Evolutionary conservation across 345 rosid species (phyloP), one percentile per base, ranked within the genome.

Genomic region (Lagerstroemia speciosa): DNA sequence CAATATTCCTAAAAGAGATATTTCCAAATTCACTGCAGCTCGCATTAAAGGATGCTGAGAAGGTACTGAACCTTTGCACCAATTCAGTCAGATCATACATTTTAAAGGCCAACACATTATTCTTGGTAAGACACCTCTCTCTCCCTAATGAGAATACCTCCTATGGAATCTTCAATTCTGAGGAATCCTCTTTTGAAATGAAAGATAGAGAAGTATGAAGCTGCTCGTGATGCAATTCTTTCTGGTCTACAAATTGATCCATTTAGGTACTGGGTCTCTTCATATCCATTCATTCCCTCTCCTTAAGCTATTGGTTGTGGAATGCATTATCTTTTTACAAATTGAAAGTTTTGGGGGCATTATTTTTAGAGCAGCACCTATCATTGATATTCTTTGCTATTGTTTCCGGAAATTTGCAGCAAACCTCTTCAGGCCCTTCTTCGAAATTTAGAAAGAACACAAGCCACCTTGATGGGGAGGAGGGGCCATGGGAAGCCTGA

Each of bases 231-330:
- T 58, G 78, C 79, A 76, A 74, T 91, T 75, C 83, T 89, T 67
- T 86, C 91, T 55, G 99, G 99, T 65, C 95, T 94, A 78, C 97
- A 91, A 78, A 75, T 88, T 67, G 95, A 94, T 78, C 97, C 99
- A 62, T 83, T 77, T 69, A 87, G 97, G 99, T 92, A 84, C 64
- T 62, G 34, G 65, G 27, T 62, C 69, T 8, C 61, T 66, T 64
- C 48, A 48, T 63, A 17, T 6, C 20, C 20, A 0, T 38, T 38
- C 10, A 16, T 24, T 65, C 32, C 9, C 20, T n/a, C 24, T 55
- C 38, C 6, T 26, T 37, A 60, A 40, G 34, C 63, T 27, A 4
- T 58, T 58, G 63, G 29, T 10, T 58, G 33, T 58, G 33, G 17
- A 58, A 38, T 38, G 33, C 11, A 16, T 40, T 64, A 34, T 36